Evolutionary conservation across 2,329 filamentous ascomycete species (phyloP).

Genomic region (Aspergillus fischeri): DNA sequence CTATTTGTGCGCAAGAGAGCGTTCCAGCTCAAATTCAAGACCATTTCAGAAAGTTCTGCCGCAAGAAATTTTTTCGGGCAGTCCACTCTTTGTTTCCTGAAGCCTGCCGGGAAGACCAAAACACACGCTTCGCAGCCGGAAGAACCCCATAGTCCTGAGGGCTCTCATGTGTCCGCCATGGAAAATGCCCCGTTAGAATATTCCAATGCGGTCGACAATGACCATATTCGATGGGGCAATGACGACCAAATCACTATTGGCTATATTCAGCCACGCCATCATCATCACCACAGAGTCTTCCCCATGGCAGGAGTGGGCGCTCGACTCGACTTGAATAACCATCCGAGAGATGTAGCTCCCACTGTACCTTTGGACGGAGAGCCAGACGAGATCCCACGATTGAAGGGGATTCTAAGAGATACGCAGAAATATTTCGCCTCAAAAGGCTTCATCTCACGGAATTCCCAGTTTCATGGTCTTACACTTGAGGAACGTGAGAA

Average conservation of each 20-base stretch:
- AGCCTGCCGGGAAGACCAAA: not conserved
- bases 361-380: conserved; percentile 15
- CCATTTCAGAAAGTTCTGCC: conserved; percentile 43
- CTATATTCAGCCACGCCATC: conserved; percentile 12
- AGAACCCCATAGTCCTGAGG: not conserved
- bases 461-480: conserved; percentile 49
- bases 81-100: not conserved
- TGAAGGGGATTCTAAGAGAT: conserved; percentile 23
- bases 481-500: conserved; percentile 40
- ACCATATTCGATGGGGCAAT: conserved; percentile 24
- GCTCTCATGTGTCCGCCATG: conserved; percentile 1
- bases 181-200: conserved; percentile 3
- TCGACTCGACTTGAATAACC: conserved; percentile 30
- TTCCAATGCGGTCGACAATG: not conserved
- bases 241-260: conserved; percentile 28
- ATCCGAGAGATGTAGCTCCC: conserved; percentile 27
- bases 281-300: conserved; percentile 27
- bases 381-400: conserved; percentile 12
- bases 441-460: conserved; percentile 38
- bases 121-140: not conserved
- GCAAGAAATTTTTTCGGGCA: not conserved
- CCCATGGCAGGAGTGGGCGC: conserved; percentile 35
- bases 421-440: conserved; percentile 30
- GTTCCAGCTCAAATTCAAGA: conserved; percentile 59
- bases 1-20: conserved; percentile 57